These are phyloP conservation scores for Chytriomyces confervae DNA, from an alignment of 192 early-diverging fungal species.

Conservation along the genomic window DNA sequence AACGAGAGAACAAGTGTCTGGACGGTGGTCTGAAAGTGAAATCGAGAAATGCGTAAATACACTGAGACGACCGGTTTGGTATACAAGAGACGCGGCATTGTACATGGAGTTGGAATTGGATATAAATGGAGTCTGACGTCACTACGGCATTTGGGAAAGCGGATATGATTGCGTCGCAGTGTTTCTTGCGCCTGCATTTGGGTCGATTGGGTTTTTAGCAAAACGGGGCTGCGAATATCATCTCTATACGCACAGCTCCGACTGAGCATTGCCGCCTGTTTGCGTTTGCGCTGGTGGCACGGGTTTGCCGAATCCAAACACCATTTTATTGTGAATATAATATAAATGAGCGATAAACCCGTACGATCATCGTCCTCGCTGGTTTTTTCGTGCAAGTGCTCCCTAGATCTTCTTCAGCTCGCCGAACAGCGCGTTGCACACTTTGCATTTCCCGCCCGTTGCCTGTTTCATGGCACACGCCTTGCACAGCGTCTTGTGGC, in stretches of 20 bases:
- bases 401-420: conserved; percentile 39
- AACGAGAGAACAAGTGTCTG: background rate
- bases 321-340: too few species aligned
- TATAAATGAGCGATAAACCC: too few species aligned
- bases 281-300: background rate
- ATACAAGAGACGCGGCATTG: too few species aligned
- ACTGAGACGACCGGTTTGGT: too few species aligned
- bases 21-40: background rate
- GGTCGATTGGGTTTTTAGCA: too few species aligned
- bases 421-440: conserved; percentile 47
- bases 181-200: background rate
- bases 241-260: background rate
- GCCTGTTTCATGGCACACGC: conserved; percentile 60
- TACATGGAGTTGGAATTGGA: background rate
- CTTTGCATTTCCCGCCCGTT: conserved; percentile 57
- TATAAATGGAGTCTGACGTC: background rate
- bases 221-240: too few species aligned
- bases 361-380: too few species aligned
- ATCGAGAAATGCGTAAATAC: too few species aligned
- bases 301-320: background rate
- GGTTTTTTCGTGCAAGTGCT: background rate
- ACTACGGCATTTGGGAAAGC: background rate
- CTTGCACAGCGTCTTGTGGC: conserved; percentile 50
- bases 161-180: background rate
- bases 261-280: background rate